Evolutionary conservation across 169 alveolate species (phyloP), one percentile per base, ranked within the genome.

Genomic region (Eimeria acervulina): DNA sequence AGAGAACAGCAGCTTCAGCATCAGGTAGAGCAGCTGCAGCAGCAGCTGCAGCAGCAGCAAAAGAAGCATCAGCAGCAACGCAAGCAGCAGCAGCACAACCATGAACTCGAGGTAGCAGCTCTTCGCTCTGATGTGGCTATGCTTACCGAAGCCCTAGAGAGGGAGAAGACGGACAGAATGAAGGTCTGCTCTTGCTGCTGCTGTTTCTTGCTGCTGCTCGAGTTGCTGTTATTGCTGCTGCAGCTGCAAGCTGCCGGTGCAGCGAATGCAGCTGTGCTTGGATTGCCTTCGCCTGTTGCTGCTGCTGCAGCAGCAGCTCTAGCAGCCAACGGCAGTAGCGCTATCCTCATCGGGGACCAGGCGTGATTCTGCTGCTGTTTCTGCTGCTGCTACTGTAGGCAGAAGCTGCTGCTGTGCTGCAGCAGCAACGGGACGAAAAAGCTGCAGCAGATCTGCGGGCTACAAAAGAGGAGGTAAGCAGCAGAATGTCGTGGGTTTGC

Each of bases 321-420:
- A n/a, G n/a, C n/a, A n/a, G n/a, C n/a, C n/a, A n/a, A n/a, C n/a
- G n/a, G n/a, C n/a, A n/a, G n/a, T 51, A 28, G 36, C 88, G 10
- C 2, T 61, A 33, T 31, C 17, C 10, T 59, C 19, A 5, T 6
- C 68, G 26, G 68, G 2, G 66, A 55, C 66, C 61, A 19, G 28
- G 23, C 21, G 2, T 8, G 17, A 10, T 38, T 21, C 0, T 81
- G 74, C 42, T 47, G 91, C 91, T n/a, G 51, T n/a, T 51, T 63
- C 72, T 55, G 55, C 92, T 84, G 78, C 42, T 84, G 92, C 78
- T 52, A 78, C 92, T 84, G 92, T 72, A 81, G 90, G 90, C 44
- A 26, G 92, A 84, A 55, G 92, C 52, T 84, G 92, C 92, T 33
- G 72, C 92, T 52, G 92, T 33, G 55, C 61, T 84, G 92, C 92